A percentile compares a stretch with the other conserved stretches of the same genome.
These are phyloP conservation scores for Globisporangium acanthophoron DNA, from an alignment of 352 stramenopile genomes.

Conservation along the genomic window DNA sequence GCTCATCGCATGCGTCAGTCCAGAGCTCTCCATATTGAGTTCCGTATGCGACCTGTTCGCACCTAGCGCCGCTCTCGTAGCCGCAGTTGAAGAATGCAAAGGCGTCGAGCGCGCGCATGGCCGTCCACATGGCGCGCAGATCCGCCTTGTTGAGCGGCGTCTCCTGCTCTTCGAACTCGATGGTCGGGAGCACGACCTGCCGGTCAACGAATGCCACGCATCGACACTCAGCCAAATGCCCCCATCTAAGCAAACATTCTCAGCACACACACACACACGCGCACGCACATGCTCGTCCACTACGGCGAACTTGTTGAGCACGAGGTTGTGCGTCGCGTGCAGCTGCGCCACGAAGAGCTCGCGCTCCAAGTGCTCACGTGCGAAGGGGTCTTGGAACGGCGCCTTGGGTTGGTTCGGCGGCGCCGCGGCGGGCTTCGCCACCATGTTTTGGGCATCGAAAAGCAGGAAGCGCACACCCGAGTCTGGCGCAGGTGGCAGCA, in stretches of 20 bases:
- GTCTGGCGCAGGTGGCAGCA: constrained; percentile 33
- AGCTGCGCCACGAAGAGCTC: constrained; percentile 64
- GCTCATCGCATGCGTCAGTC: not conserved
- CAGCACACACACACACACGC: not conserved
- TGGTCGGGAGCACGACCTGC: constrained; percentile 58
- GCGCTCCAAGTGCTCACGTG: constrained; percentile 59
- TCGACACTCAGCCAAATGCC: no score
- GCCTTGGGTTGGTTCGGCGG: constrained; percentile 9
- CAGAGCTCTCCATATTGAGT: not conserved
- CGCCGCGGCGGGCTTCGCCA: constrained; percentile 33
- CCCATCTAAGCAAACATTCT: no score
- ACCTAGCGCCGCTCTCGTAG: constrained; percentile 77
- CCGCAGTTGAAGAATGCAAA: constrained; percentile 86
- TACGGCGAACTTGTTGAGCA: constrained; percentile 82
- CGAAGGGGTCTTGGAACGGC: constrained; percentile 66
- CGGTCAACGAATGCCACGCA: no score
- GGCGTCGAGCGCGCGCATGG: constrained; percentile 57
- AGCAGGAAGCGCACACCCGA: constrained; percentile 43
- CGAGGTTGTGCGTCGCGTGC: constrained; percentile 68
- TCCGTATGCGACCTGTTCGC: not conserved
- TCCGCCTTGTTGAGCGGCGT: constrained; percentile 38
- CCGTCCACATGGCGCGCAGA: constrained; percentile 69
- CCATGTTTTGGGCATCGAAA: constrained; percentile 34
- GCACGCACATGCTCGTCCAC: constrained; percentile 65
- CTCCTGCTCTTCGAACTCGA: constrained; percentile 68